Evolutionary conservation across 495 filamentous ascomycete genomes (phyloP).

Genomic region (Lentithecium fluviatile): DNA sequence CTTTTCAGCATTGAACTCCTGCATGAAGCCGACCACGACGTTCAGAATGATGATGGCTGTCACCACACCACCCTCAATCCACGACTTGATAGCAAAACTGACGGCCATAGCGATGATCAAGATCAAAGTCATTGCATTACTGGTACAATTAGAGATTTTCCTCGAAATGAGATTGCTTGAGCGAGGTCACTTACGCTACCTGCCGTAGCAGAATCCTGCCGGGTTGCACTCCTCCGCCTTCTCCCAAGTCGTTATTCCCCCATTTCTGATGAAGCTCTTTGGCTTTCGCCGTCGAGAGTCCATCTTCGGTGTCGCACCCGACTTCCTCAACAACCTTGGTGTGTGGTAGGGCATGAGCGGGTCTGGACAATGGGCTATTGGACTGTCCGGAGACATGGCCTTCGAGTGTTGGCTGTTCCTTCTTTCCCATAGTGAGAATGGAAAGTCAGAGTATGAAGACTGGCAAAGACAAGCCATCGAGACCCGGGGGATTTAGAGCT

Average conservation of each 20-base stretch:
- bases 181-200: conserved; percentile 67
- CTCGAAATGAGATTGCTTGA: conserved; percentile 43
- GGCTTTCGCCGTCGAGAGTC: conserved; percentile 57
- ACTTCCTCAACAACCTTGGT: conserved; percentile 59
- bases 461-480: conserved; percentile 17
- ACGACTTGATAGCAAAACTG: conserved; percentile 76
- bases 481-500: conserved; percentile 14
- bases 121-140: conserved; percentile 50
- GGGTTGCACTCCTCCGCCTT: conserved; percentile 57
- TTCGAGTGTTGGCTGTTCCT: conserved; percentile 30
- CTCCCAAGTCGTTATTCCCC: conserved; percentile 63
- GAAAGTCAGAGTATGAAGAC: background rate
- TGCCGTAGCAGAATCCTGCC: conserved; percentile 60
- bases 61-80: conserved; percentile 80
- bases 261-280: conserved; percentile 54
- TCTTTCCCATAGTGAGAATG: conserved; percentile 33
- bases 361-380: conserved; percentile 55
- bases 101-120: conserved; percentile 81
- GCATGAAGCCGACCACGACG: conserved; percentile 72
- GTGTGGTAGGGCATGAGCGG: conserved; percentile 63
- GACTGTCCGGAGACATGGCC: conserved; percentile 55
- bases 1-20: conserved; percentile 83
- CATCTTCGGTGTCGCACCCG: conserved; percentile 58
- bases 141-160: no score
- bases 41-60: conserved; percentile 80